A percentile compares a stretch with the other conserved stretches of the same genome.
These are phyloP conservation scores for Xylaria sp. DNA, from an alignment of 2,329 filamentous ascomycete species.

Conservation along the genomic window DNA sequence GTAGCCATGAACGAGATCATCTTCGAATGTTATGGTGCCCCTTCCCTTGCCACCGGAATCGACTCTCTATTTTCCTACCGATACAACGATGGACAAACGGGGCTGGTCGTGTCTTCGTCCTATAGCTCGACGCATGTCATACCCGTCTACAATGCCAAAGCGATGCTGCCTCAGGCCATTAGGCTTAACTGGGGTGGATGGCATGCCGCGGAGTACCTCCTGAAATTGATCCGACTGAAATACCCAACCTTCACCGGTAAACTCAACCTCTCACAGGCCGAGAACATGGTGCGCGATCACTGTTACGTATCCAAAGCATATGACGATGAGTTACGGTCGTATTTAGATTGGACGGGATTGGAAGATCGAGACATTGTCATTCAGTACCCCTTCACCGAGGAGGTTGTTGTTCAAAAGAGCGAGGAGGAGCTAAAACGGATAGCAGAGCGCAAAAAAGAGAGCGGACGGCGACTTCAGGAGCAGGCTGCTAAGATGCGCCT, in stretches of 20 bases:
- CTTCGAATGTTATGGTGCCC: slow-evolving; percentile 93
- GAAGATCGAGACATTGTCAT: slow-evolving; percentile 89
- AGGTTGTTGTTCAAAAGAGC: slow-evolving; percentile 86
- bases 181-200: slow-evolving; percentile 94
- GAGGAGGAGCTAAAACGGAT: slow-evolving; percentile 90
- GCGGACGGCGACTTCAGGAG: slow-evolving; percentile 86
- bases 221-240: slow-evolving; percentile 88
- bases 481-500: slow-evolving; percentile 97
- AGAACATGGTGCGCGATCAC: slow-evolving; percentile 85
- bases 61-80: slow-evolving; percentile 96
- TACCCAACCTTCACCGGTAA: slow-evolving; percentile 90
- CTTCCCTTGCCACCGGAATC: slow-evolving; percentile 90
- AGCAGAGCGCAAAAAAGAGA: slow-evolving; percentile 94
- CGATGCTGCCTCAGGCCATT: slow-evolving; percentile 82
- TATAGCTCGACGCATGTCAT: slow-evolving; percentile 95
- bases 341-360: slow-evolving; percentile 88
- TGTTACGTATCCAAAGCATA: slow-evolving; percentile 89
- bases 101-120: slow-evolving; percentile 88
- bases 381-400: slow-evolving; percentile 93
- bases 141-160: slow-evolving; percentile 85
- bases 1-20: slow-evolving; percentile 95
- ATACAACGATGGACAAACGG: slow-evolving; percentile 86
- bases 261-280: slow-evolving; percentile 83
- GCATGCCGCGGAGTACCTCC: slow-evolving; percentile 87
- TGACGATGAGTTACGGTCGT: slow-evolving; percentile 74